Conservation (phyloP, 192 early-diverging fungal genomes). For the Coemansia sp. region DNA sequence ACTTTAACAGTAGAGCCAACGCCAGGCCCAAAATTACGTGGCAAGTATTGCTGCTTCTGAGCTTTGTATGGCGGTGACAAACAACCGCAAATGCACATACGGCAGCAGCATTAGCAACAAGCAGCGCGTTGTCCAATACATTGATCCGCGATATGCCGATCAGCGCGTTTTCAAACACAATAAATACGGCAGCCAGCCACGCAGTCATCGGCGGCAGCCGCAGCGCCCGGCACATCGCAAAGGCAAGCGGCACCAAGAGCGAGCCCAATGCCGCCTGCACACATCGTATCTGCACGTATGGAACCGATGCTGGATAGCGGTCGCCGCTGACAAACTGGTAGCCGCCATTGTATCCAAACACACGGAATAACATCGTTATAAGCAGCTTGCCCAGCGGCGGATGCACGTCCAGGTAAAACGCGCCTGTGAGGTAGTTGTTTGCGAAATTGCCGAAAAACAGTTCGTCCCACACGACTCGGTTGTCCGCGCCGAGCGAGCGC, state of each 20-base stretch:
- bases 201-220: slow-evolving; percentile 5
- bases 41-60: neutral
- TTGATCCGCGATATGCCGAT: slow-evolving; percentile 81
- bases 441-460: slow-evolving; percentile 98
- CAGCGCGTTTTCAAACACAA: slow-evolving; percentile 63
- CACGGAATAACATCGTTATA: slow-evolving; percentile 60
- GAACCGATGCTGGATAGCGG: slow-evolving; percentile 79
- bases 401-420: slow-evolving; percentile 97
- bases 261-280: slow-evolving; percentile 75
- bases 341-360: slow-evolving; percentile 74
- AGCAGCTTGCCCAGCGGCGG: slow-evolving; percentile 85
- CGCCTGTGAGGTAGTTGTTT: slow-evolving; percentile 80
- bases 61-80: neutral
- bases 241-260: slow-evolving; percentile 74
- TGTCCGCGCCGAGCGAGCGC: slow-evolving; percentile 54
- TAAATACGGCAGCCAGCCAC: slow-evolving; percentile 67
- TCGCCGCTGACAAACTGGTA: slow-evolving; percentile 80
- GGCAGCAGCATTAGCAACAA: slow-evolving; percentile 68
- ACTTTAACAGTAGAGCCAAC: neutral
- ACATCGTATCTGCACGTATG: slow-evolving; percentile 75
- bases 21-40: neutral
- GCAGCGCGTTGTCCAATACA: slow-evolving; percentile 89
- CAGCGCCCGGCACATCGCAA: slow-evolving; percentile 48
- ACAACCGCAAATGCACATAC: slow-evolving; percentile 1
- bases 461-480: slow-evolving; percentile 82